A percentile compares a stretch with the other conserved stretches of the same genome.
These are phyloP conservation scores for Nemania sp. DNA, from an alignment of 2,329 filamentous ascomycete genomes.

Conservation along the genomic window DNA sequence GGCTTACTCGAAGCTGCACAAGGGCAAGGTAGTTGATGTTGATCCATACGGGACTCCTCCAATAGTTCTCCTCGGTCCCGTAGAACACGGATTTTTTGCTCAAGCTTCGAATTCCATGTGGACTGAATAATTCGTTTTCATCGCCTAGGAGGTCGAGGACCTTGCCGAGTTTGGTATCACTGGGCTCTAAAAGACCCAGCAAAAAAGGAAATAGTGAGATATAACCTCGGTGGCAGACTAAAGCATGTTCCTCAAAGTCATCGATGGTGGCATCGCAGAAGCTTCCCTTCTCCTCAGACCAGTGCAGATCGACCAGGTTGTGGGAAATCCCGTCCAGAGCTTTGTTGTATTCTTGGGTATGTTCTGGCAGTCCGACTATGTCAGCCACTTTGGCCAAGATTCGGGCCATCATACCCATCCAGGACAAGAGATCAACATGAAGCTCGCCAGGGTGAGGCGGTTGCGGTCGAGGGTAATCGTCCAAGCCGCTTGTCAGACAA, in stretches of 20 bases:
- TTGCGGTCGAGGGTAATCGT: slow-evolving; percentile 93
- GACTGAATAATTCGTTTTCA: slow-evolving; percentile 86
- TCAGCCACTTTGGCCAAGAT: slow-evolving; percentile 81
- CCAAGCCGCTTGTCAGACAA: slow-evolving; percentile 88
- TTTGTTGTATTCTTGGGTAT: slow-evolving; percentile 71
- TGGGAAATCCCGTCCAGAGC: slow-evolving; percentile 76
- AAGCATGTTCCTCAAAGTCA: slow-evolving; percentile 85
- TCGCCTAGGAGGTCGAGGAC: slow-evolving; percentile 79
- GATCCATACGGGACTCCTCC: slow-evolving; percentile 93
- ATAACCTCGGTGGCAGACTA: slow-evolving; percentile 97
- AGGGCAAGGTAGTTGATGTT: slow-evolving; percentile 93
- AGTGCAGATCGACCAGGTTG: slow-evolving; percentile 93
- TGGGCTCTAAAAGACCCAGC: slow-evolving; percentile 74
- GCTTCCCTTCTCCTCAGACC: slow-evolving; percentile 77
- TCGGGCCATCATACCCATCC: slow-evolving; percentile 95
- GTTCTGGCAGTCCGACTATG: slow-evolving; percentile 75
- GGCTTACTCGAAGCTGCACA: slow-evolving; percentile 74
- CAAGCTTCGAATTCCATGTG: slow-evolving; percentile 85
- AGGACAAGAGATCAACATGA: slow-evolving; percentile 91
- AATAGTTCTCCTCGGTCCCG: slow-evolving; percentile 94
- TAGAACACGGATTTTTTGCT: slow-evolving; percentile 84
- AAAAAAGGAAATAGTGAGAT: slow-evolving; percentile 93
- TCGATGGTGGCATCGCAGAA: slow-evolving; percentile 97
- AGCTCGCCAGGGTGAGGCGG: slow-evolving; percentile 95
- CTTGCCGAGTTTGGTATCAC: slow-evolving; percentile 74